Conservation (phyloP, 345 rosid genomes). For the Linum trigynum region DNA sequence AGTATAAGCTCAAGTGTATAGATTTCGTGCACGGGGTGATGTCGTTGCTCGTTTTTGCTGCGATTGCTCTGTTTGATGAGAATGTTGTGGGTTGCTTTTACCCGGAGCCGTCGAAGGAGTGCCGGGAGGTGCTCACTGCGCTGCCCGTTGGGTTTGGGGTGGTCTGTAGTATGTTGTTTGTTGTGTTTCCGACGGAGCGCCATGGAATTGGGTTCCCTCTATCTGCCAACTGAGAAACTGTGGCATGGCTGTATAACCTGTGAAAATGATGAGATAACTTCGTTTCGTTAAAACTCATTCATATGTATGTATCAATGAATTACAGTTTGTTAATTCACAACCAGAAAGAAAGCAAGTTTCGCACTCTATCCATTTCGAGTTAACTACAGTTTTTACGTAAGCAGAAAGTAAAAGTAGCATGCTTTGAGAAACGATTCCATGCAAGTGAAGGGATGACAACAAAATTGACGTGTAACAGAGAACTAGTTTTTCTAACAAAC, state of each 20-base stretch:
- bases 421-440: too few species aligned
- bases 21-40: slow-evolving; percentile 71
- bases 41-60: slow-evolving; percentile 72
- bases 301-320: too few species aligned
- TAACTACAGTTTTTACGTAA: too few species aligned
- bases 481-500: too few species aligned
- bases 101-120: slow-evolving; percentile 59
- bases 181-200: slow-evolving; percentile 71
- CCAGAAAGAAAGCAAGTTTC: too few species aligned
- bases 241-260: not conserved
- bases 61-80: slow-evolving; percentile 64
- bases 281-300: not conserved
- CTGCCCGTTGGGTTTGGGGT: slow-evolving; percentile 77
- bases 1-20: slow-evolving; percentile 44
- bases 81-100: slow-evolving; percentile 61
- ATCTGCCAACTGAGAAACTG: slow-evolving; percentile 15
- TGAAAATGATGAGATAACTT: too few species aligned
- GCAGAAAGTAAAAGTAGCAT: too few species aligned
- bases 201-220: slow-evolving; percentile 89
- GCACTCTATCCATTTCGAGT: too few species aligned
- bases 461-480: too few species aligned
- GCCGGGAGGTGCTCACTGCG: slow-evolving; percentile 57
- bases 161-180: slow-evolving; percentile 66
- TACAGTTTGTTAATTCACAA: too few species aligned
- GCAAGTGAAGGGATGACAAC: too few species aligned